Evolutionary conservation across 495 filamentous ascomycete species (phyloP).

Genomic region (Penicillium chermesinum): DNA sequence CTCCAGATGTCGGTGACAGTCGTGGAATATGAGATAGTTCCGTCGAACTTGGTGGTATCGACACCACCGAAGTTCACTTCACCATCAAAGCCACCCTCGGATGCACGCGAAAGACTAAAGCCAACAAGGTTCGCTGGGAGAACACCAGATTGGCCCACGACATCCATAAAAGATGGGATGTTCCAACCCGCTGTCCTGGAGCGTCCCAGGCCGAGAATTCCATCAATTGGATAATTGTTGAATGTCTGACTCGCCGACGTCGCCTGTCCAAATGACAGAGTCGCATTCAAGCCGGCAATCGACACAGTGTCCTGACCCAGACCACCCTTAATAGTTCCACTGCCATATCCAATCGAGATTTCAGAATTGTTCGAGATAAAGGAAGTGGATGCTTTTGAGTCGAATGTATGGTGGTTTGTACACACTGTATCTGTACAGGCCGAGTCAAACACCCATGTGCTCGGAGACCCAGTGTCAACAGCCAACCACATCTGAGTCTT

Average conservation of each 20-base stretch:
- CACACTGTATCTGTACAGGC: slow-evolving; percentile 60
- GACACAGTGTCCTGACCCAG: slow-evolving; percentile 58
- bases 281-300: slow-evolving; percentile 57
- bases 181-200: slow-evolving; percentile 36
- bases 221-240: slow-evolving; percentile 71
- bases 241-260: slow-evolving; percentile 64
- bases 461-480: slow-evolving; percentile 72
- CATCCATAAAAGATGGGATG: slow-evolving; percentile 58
- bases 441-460: slow-evolving; percentile 72
- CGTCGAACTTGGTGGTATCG: slow-evolving; percentile 59
- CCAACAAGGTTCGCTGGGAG: slow-evolving; percentile 63
- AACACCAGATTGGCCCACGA: slow-evolving; percentile 49
- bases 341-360: slow-evolving; percentile 61
- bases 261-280: slow-evolving; percentile 64
- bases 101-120: slow-evolving; percentile 57
- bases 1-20: slow-evolving; percentile 54
- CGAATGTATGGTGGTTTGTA: slow-evolving; percentile 60
- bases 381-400: slow-evolving; percentile 52
- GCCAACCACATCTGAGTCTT: slow-evolving; percentile 64
- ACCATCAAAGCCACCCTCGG: slow-evolving; percentile 63
- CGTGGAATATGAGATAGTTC: slow-evolving; percentile 58
- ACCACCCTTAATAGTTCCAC: slow-evolving; percentile 59
- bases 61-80: slow-evolving; percentile 70
- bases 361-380: slow-evolving; percentile 46
- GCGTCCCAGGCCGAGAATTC: slow-evolving; percentile 74